Base-by-base conservation (phyloP, 164 flowering plant species). In the Chimonanthus salicifolius region DNA sequence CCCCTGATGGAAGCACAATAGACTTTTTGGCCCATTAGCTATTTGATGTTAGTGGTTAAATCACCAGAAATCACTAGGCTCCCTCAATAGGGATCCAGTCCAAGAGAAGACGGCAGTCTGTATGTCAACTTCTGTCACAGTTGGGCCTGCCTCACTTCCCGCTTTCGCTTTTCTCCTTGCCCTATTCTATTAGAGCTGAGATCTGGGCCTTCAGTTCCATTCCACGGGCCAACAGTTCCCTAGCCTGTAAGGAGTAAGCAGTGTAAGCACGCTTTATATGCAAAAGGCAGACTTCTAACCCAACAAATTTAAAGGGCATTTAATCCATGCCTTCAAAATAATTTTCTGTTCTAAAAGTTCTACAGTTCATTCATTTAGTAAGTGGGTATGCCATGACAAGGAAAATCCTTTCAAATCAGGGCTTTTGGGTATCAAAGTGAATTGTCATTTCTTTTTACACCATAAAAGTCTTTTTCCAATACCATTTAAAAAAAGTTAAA, bases 41-140 rank as follows among this genome's bases (percentile, higher is more conserved):
- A 33, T 33, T 33, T 0, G 33, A 33, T 33, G 1, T 33, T 33
- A 1, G 33, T 33, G 33, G 1, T 33, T 33, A 33, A 33, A 33
- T 33, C 33, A 33, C 33, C 2, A 33, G 33, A 33, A 33, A 33
- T 33, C 33, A 33, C 33, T 33, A 33, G 33, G 90, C 96, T 71
- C 90, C 90, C 64, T 92, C 92, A 60, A 87, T 95, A 66, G 96
- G 96, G 66, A 92, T 90, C 97, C 97, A 77, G 97, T 92, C 94
- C 96, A 92, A 1, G 92, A 71, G 62, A 92, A 78, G 18, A 92
- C 90, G 63, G 90, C 89, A 73, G 88, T 91, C 74, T 86, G 90
- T 74, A 92, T 92, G 76, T 92, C 98, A 44, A 75, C 85, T 76
- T 89, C 96, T 6, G 93, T 89, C 67, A 92, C 98, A 50, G 82